These are phyloP conservation scores for Conringia planisiliqua DNA, from an alignment of 345 rosid species.

Conservation along the genomic window DNA sequence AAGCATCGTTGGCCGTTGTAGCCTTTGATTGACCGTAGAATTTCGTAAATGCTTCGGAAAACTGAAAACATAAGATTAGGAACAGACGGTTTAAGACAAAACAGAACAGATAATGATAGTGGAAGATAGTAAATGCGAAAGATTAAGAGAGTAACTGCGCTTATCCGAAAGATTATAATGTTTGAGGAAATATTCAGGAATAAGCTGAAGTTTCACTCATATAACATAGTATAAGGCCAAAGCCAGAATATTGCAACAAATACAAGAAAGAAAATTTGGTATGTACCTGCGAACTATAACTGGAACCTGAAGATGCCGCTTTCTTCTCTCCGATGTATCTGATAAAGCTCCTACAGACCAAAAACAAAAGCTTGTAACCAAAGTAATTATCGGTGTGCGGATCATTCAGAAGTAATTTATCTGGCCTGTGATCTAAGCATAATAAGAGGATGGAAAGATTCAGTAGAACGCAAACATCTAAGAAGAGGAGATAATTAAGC, in stretches of 20 bases:
- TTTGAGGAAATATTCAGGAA: not conserved
- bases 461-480: not conserved
- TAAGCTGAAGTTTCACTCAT: slow-evolving; percentile 1
- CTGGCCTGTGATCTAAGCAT: not conserved
- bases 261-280: not conserved
- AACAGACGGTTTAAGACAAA: not conserved
- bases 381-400: not conserved
- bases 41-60: slow-evolving; percentile 94
- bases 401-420: not conserved
- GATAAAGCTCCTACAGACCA: slow-evolving; percentile 65
- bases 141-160: not conserved
- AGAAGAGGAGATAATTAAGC: not conserved
- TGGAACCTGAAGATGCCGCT: slow-evolving; percentile 59
- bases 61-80: slow-evolving; percentile 39
- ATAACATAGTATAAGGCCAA: not conserved
- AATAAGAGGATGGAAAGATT: not conserved
- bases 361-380: slow-evolving; percentile 4
- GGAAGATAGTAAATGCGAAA: not conserved
- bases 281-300: slow-evolving; percentile 82
- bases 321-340: slow-evolving; percentile 84
- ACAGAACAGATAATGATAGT: not conserved
- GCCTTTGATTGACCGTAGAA: slow-evolving; percentile 81
- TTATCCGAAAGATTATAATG: not conserved
- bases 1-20: slow-evolving; percentile 56
- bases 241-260: not conserved